Percentiles rank a stretch among this genome's conserved stretches.
Conservation (phyloP, 2,329 filamentous ascomycete genomes). For the Ophioceras dolichostomum region DNA sequence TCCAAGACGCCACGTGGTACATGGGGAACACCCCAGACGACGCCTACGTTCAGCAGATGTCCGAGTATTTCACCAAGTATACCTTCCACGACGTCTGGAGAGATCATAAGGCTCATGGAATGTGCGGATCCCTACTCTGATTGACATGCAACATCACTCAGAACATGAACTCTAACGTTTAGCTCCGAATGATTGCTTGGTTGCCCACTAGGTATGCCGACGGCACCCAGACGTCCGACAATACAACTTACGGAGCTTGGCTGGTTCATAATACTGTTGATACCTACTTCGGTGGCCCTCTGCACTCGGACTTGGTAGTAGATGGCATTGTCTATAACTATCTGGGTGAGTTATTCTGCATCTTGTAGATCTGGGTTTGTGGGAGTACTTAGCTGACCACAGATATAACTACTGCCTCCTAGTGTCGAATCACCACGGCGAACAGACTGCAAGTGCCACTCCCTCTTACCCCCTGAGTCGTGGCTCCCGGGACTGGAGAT, state of each 20-base stretch:
- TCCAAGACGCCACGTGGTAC: slow-evolving; percentile 54
- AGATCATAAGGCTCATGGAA: slow-evolving; percentile 43
- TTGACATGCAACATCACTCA: too few species aligned
- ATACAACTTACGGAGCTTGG: slow-evolving; percentile 41
- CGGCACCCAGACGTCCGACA: slow-evolving; percentile 26
- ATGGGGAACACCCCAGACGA: slow-evolving; percentile 40
- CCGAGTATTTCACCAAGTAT: slow-evolving; percentile 56
- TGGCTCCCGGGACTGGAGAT: too few species aligned
- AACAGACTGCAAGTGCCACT: slow-evolving; percentile 31
- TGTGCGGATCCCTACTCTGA: too few species aligned
- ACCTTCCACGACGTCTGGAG: slow-evolving; percentile 36
- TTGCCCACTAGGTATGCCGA: slow-evolving; percentile 15
- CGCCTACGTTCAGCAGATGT: slow-evolving; percentile 40
- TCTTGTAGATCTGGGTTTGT: too few species aligned
- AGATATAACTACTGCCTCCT: too few species aligned
- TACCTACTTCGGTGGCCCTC: slow-evolving; percentile 48
- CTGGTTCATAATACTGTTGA: slow-evolving; percentile 53
- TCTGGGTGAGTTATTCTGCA: slow-evolving; percentile 19
- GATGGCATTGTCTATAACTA: slow-evolving; percentile 58
- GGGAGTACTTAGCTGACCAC: too few species aligned
- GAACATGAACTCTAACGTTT: too few species aligned
- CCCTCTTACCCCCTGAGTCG: too few species aligned
- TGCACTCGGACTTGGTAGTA: slow-evolving; percentile 50
- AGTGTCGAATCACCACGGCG: slow-evolving; percentile 49
- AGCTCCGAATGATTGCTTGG: background rate